Evolutionary conservation across 805 yeast genomes (phyloP).

Genomic region (Wickerhamiella musiphila): DNA sequence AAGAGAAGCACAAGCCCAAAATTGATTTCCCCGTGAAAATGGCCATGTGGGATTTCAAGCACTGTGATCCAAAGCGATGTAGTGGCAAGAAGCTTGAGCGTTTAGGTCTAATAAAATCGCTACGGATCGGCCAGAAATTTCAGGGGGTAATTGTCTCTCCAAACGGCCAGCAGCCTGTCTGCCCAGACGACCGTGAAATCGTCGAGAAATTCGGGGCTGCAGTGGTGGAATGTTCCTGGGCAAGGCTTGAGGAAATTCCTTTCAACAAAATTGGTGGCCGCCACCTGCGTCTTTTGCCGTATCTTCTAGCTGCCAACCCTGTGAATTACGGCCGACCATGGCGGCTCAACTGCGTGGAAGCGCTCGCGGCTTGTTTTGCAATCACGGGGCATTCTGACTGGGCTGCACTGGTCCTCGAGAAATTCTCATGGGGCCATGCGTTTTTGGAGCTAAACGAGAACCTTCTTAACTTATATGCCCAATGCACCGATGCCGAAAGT

Average conservation of each 20-base stretch:
- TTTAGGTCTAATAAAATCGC: conserved; percentile 58
- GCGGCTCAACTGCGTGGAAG: conserved; percentile 92
- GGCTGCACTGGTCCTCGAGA: conserved; percentile 59
- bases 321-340: conserved; percentile 95
- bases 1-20: conserved; percentile 11
- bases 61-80: conserved; percentile 95
- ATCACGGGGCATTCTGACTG: conserved; percentile 81
- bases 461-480: conserved; percentile 51
- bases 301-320: conserved; percentile 88
- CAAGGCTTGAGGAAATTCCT: conserved; percentile 92
- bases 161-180: conserved; percentile 74
- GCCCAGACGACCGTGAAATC: conserved; percentile 66
- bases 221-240: conserved; percentile 98
- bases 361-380: conserved; percentile 91
- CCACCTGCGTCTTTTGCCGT: conserved; percentile 74
- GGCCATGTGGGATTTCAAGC: conserved; percentile 98
- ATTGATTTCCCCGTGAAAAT: conserved; percentile 56
- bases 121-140: conserved; percentile 87
- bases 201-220: conserved; percentile 83
- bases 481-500: conserved; percentile 67
- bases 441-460: conserved; percentile 73
- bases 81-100: conserved; percentile 89
- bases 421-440: conserved; percentile 89
- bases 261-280: conserved; percentile 83
- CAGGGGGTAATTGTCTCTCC: conserved; percentile 86